Evolutionary conservation across 169 alveolate genomes (phyloP).

Genomic region (Plasmodium sp.): DNA sequence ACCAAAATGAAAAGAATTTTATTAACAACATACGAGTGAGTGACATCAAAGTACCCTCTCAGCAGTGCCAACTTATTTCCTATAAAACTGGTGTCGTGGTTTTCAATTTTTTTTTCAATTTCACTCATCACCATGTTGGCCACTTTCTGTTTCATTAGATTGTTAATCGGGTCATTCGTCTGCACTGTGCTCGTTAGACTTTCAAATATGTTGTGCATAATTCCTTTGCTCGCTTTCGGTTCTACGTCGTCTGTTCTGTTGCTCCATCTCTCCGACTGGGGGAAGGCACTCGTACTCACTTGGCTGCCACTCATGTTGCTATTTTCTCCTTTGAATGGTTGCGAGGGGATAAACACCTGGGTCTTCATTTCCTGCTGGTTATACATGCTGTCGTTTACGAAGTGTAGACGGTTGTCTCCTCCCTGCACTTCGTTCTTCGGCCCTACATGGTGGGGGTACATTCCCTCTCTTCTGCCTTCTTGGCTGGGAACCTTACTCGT

Average conservation of each 20-base stretch:
- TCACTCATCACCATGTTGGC: slow-evolving; percentile 57
- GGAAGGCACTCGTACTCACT: neutral
- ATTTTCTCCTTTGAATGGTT: slow-evolving; percentile 18
- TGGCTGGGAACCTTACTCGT: neutral
- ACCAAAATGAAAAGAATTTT: slow-evolving; percentile 56
- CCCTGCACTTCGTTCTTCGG: neutral
- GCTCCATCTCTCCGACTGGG: neutral
- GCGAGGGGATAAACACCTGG: neutral
- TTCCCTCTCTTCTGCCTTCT: neutral
- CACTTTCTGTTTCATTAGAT: slow-evolving; percentile 26
- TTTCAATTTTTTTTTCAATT: slow-evolving; percentile 55
- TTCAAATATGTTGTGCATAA: slow-evolving; percentile 37
- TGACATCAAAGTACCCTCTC: slow-evolving; percentile 48
- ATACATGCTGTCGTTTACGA: neutral
- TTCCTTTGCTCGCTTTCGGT: neutral
- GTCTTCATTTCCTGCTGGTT: neutral
- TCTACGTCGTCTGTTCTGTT: neutral
- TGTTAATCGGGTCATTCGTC: slow-evolving; percentile 27
- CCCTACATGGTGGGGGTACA: neutral
- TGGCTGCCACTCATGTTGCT: neutral
- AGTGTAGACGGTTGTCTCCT: neutral
- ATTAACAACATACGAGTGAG: slow-evolving; percentile 46
- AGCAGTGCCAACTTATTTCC: slow-evolving; percentile 24
- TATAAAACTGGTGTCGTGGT: slow-evolving; percentile 32
- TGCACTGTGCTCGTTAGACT: slow-evolving; percentile 22